Evolutionary conservation across 768 basidiomycete species (phyloP).

Genomic region (Cystofilobasidium capitatum): DNA sequence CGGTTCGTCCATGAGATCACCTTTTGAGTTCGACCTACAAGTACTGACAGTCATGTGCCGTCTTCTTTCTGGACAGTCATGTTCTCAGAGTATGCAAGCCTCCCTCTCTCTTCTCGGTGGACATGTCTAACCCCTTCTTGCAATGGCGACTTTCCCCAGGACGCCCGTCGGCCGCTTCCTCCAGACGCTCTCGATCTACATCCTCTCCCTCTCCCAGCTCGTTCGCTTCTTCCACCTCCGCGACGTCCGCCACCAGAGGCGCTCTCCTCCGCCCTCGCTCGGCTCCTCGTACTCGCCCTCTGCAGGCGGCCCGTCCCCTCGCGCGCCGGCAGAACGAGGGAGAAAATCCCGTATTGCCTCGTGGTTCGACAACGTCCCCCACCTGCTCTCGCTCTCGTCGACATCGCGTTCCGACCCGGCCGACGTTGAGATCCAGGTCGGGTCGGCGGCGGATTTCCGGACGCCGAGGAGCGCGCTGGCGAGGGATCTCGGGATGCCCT

Average conservation of each 20-base stretch:
- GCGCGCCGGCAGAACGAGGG: no score
- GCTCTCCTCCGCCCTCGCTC: not conserved
- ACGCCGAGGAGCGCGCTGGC: not conserved
- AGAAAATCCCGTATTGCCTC: no score
- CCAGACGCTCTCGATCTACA: not conserved
- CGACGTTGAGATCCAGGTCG: no score
- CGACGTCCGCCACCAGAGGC: not conserved
- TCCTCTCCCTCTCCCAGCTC: not conserved
- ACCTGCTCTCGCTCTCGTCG: no score
- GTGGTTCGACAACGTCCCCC: no score
- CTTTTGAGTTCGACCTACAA: no score
- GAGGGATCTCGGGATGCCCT: not conserved
- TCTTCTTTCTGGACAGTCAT: not conserved
- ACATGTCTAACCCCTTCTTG: not conserved
- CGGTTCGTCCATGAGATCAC: not conserved
- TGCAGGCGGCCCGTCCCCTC: no score
- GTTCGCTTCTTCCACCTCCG: not conserved
- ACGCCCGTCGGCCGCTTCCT: constrained; percentile 23
- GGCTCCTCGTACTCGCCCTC: no score
- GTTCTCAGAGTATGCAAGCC: constrained; percentile 4
- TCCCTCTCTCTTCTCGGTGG: not conserved
- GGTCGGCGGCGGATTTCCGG: not conserved
- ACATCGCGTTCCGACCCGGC: no score
- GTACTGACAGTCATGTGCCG: not conserved
- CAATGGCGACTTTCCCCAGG: not conserved